Conservation (phyloP, 2,329 filamentous ascomycete genomes). For the Alternaria longipes region DNA sequence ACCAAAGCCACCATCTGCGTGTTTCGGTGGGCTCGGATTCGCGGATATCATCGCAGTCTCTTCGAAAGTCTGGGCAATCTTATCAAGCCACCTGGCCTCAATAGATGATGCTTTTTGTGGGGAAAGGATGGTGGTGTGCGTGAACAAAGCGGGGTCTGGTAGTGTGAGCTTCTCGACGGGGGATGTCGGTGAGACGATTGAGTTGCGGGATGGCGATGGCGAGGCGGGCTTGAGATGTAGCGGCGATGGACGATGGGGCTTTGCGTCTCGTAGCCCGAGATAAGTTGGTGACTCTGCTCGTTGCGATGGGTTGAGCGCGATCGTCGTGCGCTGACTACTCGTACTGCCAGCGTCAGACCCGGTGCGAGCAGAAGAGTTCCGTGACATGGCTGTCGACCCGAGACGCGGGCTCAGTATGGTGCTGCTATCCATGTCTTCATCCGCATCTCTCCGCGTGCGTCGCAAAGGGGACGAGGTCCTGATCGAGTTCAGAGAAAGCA, state of each 20-base stretch:
- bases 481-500: slow-evolving; percentile 37
- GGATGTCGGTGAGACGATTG: slow-evolving; percentile 28
- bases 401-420: slow-evolving; percentile 41
- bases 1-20: slow-evolving; percentile 21
- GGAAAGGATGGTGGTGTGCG: slow-evolving; percentile 66
- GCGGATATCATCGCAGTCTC: slow-evolving; percentile 49
- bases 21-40: slow-evolving; percentile 37
- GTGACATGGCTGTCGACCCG: slow-evolving; percentile 26
- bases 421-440: slow-evolving; percentile 43
- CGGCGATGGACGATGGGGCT: slow-evolving; percentile 44
- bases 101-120: slow-evolving; percentile 80
- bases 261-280: slow-evolving; percentile 27
- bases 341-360: slow-evolving; percentile 48
- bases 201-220: slow-evolving; percentile 37
- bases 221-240: slow-evolving; percentile 46
- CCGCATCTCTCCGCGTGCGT: slow-evolving; percentile 30
- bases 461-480: slow-evolving; percentile 45
- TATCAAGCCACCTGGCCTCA: slow-evolving; percentile 75
- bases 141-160: slow-evolving; percentile 36
- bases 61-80: slow-evolving; percentile 46
- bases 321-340: slow-evolving; percentile 47
- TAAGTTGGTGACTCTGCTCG: slow-evolving; percentile 37
- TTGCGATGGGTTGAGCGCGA: slow-evolving; percentile 36
- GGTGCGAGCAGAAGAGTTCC: slow-evolving; percentile 41
- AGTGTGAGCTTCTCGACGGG: slow-evolving; percentile 27